Conservation (phyloP, 768 basidiomycete species). For the Pleurotus djamor region DNA sequence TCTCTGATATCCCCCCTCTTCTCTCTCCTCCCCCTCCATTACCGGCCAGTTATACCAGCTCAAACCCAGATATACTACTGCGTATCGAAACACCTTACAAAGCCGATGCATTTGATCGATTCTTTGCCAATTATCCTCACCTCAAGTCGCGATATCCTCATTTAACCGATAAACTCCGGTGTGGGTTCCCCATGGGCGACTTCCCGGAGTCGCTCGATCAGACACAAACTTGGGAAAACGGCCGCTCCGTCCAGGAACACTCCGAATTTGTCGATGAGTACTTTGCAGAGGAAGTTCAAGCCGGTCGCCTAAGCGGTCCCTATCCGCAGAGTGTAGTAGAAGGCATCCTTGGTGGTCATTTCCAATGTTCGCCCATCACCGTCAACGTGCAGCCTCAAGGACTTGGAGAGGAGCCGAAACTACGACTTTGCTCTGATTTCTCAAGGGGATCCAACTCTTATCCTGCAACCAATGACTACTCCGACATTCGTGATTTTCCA, state of each 20-base stretch:
- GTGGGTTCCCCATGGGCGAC: constrained; percentile 14
- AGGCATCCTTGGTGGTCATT: constrained; percentile 9
- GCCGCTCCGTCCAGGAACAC: background rate
- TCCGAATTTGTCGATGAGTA: constrained; percentile 6
- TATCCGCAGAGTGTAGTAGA: constrained; percentile 10
- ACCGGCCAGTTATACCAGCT: background rate
- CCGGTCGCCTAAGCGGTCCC: constrained; percentile 13
- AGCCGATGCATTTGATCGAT: background rate
- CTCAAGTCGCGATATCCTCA: background rate
- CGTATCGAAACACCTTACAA: background rate
- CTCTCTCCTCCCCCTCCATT: background rate
- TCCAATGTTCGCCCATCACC: constrained; percentile 17
- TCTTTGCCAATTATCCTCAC: background rate
- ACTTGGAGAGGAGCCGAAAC: constrained; percentile 12
- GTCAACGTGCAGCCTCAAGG: constrained; percentile 11
- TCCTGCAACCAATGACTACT: constrained; percentile 11
- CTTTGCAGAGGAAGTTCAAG: constrained; percentile 10
- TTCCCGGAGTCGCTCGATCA: background rate
- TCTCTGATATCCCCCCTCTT: background rate
- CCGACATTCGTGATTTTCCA: constrained; percentile 13
- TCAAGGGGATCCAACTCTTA: constrained; percentile 9
- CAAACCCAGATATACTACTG: background rate
- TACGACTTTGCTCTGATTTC: constrained; percentile 13
- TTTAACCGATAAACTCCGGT: constrained; percentile 1
- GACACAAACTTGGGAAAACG: constrained; percentile 7